Conservation (phyloP, 2,329 filamentous ascomycete genomes). For the Exutisphaerella laricina region DNA sequence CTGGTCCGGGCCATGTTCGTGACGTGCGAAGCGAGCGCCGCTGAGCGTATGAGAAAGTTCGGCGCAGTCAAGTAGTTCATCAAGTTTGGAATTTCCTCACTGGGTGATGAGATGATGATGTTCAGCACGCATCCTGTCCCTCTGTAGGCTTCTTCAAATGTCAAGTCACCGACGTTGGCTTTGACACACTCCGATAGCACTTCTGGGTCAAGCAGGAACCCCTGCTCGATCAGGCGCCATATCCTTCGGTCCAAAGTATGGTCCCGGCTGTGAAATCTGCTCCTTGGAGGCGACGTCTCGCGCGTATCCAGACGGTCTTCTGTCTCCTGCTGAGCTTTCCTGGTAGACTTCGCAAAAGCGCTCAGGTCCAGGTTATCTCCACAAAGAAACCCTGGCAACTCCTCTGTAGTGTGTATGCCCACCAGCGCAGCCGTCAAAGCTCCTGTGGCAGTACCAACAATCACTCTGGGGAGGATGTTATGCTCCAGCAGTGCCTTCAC, state of each 20-base stretch:
- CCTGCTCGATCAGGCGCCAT: slow-evolving; percentile 64
- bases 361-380: slow-evolving; percentile 77
- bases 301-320: slow-evolving; percentile 57
- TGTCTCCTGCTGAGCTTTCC: slow-evolving; percentile 21
- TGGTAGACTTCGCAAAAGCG: slow-evolving; percentile 57
- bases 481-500: slow-evolving; percentile 73
- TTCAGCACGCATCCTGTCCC: slow-evolving; percentile 82
- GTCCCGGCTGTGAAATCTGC: slow-evolving; percentile 44
- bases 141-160: slow-evolving; percentile 87
- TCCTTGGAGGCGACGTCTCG: slow-evolving; percentile 61
- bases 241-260: slow-evolving; percentile 61
- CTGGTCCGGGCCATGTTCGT: slow-evolving; percentile 62
- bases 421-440: slow-evolving; percentile 85
- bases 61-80: slow-evolving; percentile 91
- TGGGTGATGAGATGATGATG: slow-evolving; percentile 77
- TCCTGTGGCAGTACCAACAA: slow-evolving; percentile 85
- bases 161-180: slow-evolving; percentile 80
- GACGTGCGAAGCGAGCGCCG: slow-evolving; percentile 70
- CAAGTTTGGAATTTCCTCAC: slow-evolving; percentile 71
- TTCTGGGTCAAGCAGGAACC: slow-evolving; percentile 76
- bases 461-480: slow-evolving; percentile 74
- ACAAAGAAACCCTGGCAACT: slow-evolving; percentile 68
- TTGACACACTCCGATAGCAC: slow-evolving; percentile 79
- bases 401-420: slow-evolving; percentile 78
- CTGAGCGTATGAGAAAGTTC: slow-evolving; percentile 83